Evolutionary conservation across 1,284 basidiomycete species (phyloP).

Genomic region (Leccinum proliferum): DNA sequence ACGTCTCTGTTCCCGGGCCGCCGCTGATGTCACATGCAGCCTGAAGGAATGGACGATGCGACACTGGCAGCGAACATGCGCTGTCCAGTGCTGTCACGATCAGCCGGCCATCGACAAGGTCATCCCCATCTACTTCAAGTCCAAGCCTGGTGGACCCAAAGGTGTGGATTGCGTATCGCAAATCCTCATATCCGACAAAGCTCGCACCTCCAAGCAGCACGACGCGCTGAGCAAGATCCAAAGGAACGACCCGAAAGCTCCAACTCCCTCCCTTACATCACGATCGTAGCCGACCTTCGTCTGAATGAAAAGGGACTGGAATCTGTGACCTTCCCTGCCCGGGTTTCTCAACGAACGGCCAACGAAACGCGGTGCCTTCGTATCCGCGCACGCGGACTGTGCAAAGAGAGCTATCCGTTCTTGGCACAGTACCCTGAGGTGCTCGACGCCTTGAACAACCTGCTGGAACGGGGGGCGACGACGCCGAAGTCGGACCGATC

Average conservation of each 20-base stretch:
- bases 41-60: neutral
- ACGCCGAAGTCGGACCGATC: neutral
- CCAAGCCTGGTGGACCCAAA: neutral
- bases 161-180: neutral
- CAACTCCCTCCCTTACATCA: too few relatives aligned
- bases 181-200: neutral
- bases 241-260: neutral
- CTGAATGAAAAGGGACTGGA: neutral
- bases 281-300: neutral
- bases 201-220: neutral
- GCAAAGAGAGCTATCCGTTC: neutral
- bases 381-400: neutral
- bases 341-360: neutral
- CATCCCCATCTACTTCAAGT: neutral
- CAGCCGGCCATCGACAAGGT: neutral
- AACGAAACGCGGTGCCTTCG: neutral
- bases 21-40: neutral
- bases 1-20: neutral
- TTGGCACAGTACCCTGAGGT: neutral
- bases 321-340: neutral
- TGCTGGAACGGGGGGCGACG: neutral
- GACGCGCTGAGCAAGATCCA: neutral
- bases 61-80: neutral
- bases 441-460: neutral
- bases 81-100: neutral